Base-by-base conservation (phyloP, 805 yeast genomes). In the Saturnispora halmiae region DNA sequence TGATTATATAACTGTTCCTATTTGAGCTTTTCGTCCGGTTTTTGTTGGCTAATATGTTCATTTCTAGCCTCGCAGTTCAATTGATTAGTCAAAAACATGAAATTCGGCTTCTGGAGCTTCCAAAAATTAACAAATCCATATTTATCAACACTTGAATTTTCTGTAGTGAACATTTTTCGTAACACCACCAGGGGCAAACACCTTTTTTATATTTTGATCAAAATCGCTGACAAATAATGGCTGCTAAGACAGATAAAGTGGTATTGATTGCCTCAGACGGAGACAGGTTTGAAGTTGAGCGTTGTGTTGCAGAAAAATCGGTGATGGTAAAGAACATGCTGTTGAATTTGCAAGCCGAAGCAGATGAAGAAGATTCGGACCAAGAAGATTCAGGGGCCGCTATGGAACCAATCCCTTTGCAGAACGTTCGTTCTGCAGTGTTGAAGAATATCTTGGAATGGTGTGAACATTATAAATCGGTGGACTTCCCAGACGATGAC, bases 391-490 rank as follows among this genome's bases (percentile, higher is more conserved):
- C 71, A 8, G 85, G 77, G 46, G 80, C 73, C 32, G 83, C 77
- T 41, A 82, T 78, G 31, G 77, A 79, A 48, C 83, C 77, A 46
- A 82, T 90, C 53, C 96, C 96, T 28, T 77, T 87, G 10, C 95
- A 95, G 30, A 87, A 85, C 55, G 96, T 87, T 28, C 71, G 90
- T 50, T 82, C 94, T 8, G 78, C 82, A 14, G 95, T 90, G 16
- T 70, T 90, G 63, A 77, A 82, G 59, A 86, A 87, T 58, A 90
- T 90, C n/a, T 69, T 90, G 40, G 95, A 90, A 58, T 90, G 96
- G 94, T 87, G 96, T 54, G 94, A 84, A 55, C 92, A 90, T 60
- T 96, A 90, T 67, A 82, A 80, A 60, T 87, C 84, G 57, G 73
- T 82, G 8, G 69, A 68, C 15, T 79, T 79, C 61, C 83, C 84